Evolutionary conservation across 495 filamentous ascomycete species (phyloP).

Genomic region (Sporormia fimetaria): DNA sequence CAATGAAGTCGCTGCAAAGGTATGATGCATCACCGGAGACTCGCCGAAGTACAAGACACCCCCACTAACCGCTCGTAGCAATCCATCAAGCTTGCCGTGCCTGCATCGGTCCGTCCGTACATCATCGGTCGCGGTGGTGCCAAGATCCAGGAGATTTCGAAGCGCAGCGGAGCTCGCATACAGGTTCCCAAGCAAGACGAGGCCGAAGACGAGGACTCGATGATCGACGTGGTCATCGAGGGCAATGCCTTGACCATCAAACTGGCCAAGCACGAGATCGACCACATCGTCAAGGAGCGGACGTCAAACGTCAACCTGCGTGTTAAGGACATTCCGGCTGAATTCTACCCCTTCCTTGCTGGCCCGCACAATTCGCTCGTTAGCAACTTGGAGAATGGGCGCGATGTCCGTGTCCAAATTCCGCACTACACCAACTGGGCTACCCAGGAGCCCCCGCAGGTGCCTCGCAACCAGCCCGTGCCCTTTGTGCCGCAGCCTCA

Average conservation of each 20-base stretch:
- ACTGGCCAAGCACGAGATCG: conserved; percentile 69
- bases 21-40: conserved; percentile 29
- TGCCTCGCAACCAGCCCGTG: conserved; percentile 51
- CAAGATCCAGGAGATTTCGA: conserved; percentile 78
- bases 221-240: conserved; percentile 77
- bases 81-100: conserved; percentile 64
- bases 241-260: conserved; percentile 77
- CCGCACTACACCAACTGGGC: conserved; percentile 69
- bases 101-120: conserved; percentile 65
- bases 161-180: conserved; percentile 74
- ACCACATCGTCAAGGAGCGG: conserved; percentile 73
- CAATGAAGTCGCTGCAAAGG: conserved; percentile 73
- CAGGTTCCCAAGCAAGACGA: conserved; percentile 68
- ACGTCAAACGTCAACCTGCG: conserved; percentile 67
- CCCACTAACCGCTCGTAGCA: conserved; percentile 39
- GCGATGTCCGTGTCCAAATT: conserved; percentile 62
- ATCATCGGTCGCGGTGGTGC: conserved; percentile 87
- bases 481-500: conserved; percentile 53
- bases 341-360: conserved; percentile 92
- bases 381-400: conserved; percentile 56
- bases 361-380: conserved; percentile 62
- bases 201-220: conserved; percentile 65
- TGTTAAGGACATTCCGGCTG: conserved; percentile 70
- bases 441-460: conserved; percentile 55
- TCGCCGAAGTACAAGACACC: neutral